Evolutionary conservation across 495 filamentous ascomycete genomes (phyloP).

Genomic region (Xylaria cubensis): DNA sequence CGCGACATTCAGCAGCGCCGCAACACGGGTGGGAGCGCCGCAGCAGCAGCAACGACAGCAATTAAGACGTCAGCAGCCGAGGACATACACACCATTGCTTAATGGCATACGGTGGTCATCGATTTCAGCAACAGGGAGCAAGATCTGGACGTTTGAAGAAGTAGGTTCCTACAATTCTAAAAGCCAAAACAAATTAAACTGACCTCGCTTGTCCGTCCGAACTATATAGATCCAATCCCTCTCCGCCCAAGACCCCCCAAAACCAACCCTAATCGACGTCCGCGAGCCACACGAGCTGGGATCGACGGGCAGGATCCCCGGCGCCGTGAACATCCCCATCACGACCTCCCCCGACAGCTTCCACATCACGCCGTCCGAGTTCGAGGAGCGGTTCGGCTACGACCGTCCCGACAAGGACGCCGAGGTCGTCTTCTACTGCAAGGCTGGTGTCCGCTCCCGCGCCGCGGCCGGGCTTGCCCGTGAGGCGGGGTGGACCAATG

Average conservation of each 20-base stretch:
- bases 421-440: conserved; percentile 89
- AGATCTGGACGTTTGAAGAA: conserved; percentile 56
- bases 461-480: conserved; percentile 82
- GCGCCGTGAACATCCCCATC: conserved; percentile 80
- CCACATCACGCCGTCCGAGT: conserved; percentile 75
- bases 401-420: conserved; percentile 59
- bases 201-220: background rate
- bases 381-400: conserved; percentile 75
- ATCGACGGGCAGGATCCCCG: conserved; percentile 76
- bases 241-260: conserved; percentile 3
- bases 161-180: conserved; percentile 33
- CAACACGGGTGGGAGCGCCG: background rate
- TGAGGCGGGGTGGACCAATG: conserved; percentile 73
- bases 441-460: conserved; percentile 80
- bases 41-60: conserved; percentile 9
- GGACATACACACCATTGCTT: background rate
- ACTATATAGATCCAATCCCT: conserved; percentile 43
- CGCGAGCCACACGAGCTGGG: conserved; percentile 83
- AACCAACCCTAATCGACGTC: conserved; percentile 61
- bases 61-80: background rate
- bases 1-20: conserved; percentile 5
- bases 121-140: conserved; percentile 38
- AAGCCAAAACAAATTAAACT: background rate
- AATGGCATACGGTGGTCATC: conserved; percentile 32
- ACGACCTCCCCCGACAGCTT: conserved; percentile 77